phyloP scores from a whole-genome alignment of 78 protist genomes.

The Dictyostelium intermedium region DNA sequence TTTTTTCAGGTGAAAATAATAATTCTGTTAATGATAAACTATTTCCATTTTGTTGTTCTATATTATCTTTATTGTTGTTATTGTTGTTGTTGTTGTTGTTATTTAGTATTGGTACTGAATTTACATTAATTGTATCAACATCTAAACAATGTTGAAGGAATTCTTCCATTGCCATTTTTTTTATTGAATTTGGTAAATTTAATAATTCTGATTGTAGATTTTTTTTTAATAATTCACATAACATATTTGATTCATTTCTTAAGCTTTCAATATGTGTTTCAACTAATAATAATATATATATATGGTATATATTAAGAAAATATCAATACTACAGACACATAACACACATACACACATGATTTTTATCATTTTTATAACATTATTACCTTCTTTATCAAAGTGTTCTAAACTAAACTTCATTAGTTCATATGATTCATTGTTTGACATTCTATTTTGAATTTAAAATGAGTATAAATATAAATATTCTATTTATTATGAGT shows the following conservation, averaged over 20 bases:
- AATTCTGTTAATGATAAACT: neutral
- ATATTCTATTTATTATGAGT: no score
- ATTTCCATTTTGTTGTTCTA: neutral
- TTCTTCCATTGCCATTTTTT: neutral
- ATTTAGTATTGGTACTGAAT: neutral
- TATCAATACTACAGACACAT: no score
- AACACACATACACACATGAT: no score
- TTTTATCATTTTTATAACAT: neutral
- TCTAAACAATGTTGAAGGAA: neutral
- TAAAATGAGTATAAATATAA: no score
- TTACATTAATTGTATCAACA: neutral
- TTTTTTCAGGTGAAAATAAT: neutral
- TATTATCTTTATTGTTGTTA: neutral
- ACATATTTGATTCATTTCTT: neutral
- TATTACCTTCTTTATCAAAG: neutral
- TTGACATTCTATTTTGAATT: neutral
- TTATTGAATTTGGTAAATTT: neutral
- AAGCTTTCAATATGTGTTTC: neutral
- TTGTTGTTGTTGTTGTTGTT: neutral
- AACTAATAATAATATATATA: no score
- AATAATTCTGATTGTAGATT: constrained; percentile 7
- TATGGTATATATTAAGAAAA: no score
- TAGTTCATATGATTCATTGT: neutral
- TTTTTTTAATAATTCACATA: neutral
- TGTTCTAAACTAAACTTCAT: neutral